Conservation (phyloP, 352 stramenopile genomes). For the Globisporangium solare region DNA sequence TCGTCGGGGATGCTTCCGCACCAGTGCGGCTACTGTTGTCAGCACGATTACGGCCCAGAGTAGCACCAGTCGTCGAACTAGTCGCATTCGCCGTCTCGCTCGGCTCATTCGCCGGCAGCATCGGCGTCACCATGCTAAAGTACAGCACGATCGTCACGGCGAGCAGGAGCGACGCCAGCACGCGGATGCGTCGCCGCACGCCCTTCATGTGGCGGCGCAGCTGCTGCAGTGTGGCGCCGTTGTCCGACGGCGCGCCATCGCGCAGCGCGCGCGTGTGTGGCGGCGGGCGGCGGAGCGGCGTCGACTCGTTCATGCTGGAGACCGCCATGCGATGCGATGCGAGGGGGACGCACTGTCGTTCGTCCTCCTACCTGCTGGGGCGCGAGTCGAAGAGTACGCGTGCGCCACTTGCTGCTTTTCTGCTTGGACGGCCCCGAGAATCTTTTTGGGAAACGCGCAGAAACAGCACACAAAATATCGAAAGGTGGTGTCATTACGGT, state of each 20-base stretch:
- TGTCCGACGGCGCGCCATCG: not conserved
- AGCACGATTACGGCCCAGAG: not conserved
- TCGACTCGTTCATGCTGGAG: slow-evolving; percentile 37
- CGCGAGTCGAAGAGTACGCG: too few species aligned
- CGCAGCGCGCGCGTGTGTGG: too few species aligned
- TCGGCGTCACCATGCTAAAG: slow-evolving; percentile 5
- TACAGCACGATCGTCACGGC: slow-evolving; percentile 12
- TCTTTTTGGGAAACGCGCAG: not conserved
- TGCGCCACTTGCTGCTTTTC: slow-evolving; percentile 7
- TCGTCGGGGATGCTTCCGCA: slow-evolving; percentile 7
- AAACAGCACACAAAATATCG: slow-evolving; percentile 12
- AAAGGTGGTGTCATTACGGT: slow-evolving; percentile 8
- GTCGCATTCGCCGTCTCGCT: not conserved
- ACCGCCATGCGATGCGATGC: not conserved
- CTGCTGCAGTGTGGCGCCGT: slow-evolving; percentile 18
- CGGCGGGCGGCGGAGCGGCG: slow-evolving; percentile 33
- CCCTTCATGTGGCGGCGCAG: slow-evolving; percentile 1
- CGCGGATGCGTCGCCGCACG: slow-evolving; percentile 19
- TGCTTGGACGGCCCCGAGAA: slow-evolving; percentile 9
- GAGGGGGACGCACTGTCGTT: too few species aligned
- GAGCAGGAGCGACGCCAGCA: slow-evolving; percentile 17
- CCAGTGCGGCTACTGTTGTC: slow-evolving; percentile 10
- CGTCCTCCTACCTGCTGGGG: too few species aligned
- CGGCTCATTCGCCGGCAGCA: not conserved
- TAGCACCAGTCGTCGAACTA: not conserved